Percentiles rank a stretch among this genome's conserved stretches.
phyloP scores from a whole-genome alignment of 495 filamentous ascomycete genomes.

The Penicillium roqueforti region DNA sequence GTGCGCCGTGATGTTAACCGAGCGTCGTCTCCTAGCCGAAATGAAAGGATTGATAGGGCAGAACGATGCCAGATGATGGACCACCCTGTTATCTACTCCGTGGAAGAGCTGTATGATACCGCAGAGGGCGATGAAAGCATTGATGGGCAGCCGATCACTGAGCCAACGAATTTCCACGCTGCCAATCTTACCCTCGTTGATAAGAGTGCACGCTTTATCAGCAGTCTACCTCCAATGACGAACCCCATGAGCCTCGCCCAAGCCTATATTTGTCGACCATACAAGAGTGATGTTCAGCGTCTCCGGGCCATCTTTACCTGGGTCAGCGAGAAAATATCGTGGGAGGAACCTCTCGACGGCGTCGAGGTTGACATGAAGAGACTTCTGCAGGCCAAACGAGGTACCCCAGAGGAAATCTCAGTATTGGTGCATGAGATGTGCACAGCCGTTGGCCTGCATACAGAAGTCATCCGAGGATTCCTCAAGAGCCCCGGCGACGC shows the following conservation, averaged over 20 bases:
- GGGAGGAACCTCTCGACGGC: slow-evolving; percentile 89
- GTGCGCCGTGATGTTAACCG: slow-evolving; percentile 93
- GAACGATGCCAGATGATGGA: slow-evolving; percentile 95
- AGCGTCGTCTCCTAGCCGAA: slow-evolving; percentile 84
- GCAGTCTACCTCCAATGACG: slow-evolving; percentile 81
- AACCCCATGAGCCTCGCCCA: slow-evolving; percentile 82
- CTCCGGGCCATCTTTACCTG: slow-evolving; percentile 93
- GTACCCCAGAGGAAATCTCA: slow-evolving; percentile 87
- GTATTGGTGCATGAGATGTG: slow-evolving; percentile 92
- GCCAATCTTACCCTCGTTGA: slow-evolving; percentile 84
- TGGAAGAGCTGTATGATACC: slow-evolving; percentile 80
- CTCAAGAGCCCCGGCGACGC: slow-evolving; percentile 86
- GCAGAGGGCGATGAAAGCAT: slow-evolving; percentile 88
- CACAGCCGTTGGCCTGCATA: slow-evolving; percentile 77
- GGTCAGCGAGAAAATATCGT: slow-evolving; percentile 92
- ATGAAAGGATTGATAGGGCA: slow-evolving; percentile 79
- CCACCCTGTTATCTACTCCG: slow-evolving; percentile 77
- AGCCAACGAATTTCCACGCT: slow-evolving; percentile 74
- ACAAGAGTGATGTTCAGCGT: slow-evolving; percentile 90
- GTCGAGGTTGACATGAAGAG: slow-evolving; percentile 69
- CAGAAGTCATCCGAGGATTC: slow-evolving; percentile 79
- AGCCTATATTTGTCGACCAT: slow-evolving; percentile 89
- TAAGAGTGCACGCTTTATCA: slow-evolving; percentile 90
- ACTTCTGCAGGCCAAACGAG: slow-evolving; percentile 79
- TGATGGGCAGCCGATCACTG: slow-evolving; percentile 75